Conservation (phyloP, 1,284 basidiomycete species). For the Cryptococcus floricola region DNA sequence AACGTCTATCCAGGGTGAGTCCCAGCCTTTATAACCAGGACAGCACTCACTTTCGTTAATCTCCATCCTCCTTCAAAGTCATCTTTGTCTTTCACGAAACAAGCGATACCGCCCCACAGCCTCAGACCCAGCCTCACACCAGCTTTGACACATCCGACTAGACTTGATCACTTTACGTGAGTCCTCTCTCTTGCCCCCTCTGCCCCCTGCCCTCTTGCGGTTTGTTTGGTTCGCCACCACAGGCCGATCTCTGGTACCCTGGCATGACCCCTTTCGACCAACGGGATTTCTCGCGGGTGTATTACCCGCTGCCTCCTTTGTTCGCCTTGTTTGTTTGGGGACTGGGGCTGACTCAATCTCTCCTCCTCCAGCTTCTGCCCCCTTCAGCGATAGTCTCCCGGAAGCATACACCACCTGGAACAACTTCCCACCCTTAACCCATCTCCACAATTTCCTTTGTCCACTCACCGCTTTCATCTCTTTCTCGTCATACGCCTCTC, state of each 20-base stretch:
- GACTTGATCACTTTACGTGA: not conserved
- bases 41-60: slow-evolving; percentile 1
- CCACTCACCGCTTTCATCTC: slow-evolving; percentile 10
- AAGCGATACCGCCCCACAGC: not conserved
- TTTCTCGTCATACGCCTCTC: slow-evolving; percentile 1
- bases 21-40: not conserved
- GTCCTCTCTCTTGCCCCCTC: not conserved
- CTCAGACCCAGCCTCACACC: too few species aligned
- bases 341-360: not conserved
- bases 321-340: not conserved
- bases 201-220: not conserved
- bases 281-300: not conserved
- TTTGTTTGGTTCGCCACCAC: not conserved
- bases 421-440: not conserved
- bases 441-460: slow-evolving; percentile 21
- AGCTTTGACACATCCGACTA: not conserved
- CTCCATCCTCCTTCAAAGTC: slow-evolving; percentile 2
- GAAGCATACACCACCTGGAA: not conserved
- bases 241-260: not conserved
- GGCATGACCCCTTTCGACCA: not conserved
- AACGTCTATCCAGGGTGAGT: not conserved
- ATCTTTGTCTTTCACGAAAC: not conserved
- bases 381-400: not conserved
- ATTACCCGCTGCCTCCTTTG: not conserved
- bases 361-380: not conserved